phyloP scores from a whole-genome alignment of 2,329 filamentous ascomycete genomes.

The Ilyonectria destructans region DNA sequence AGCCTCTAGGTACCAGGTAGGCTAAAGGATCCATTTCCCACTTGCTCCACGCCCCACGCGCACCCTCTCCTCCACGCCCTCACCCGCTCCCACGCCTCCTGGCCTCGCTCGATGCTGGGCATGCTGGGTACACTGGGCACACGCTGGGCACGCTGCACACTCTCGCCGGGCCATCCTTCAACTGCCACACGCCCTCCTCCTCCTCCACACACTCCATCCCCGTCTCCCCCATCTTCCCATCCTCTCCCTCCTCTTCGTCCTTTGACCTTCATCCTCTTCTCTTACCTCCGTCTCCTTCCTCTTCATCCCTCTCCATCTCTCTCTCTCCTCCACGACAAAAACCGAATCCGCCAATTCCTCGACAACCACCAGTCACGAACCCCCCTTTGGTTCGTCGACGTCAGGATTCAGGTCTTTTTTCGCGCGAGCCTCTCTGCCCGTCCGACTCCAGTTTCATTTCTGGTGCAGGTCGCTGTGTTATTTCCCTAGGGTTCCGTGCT shows the following conservation, averaged over 20 bases:
- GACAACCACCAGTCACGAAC: constrained; percentile 56
- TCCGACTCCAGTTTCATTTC: constrained; percentile 49
- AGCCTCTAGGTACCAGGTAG: constrained; percentile 2
- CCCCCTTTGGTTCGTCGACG: constrained; percentile 51
- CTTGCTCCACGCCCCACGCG: constrained; percentile 24
- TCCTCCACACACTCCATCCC: constrained; percentile 50
- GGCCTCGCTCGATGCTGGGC: constrained; percentile 24
- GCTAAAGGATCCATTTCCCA: constrained; percentile 28
- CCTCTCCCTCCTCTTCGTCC: constrained; percentile 39
- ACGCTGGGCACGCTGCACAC: background rate
- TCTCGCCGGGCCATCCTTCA: constrained; percentile 42
- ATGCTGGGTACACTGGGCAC: background rate
- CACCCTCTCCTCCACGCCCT: background rate
- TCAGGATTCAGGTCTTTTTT: constrained; percentile 53
- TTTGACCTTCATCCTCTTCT: constrained; percentile 43
- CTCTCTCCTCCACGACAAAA: constrained; percentile 51
- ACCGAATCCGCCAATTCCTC: constrained; percentile 57
- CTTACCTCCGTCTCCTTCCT: constrained; percentile 41
- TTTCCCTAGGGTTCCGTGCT: constrained; percentile 36
- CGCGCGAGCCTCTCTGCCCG: constrained; percentile 50
- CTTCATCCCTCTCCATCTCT: constrained; percentile 37
- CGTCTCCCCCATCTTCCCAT: constrained; percentile 48
- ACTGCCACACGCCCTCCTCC: constrained; percentile 34
- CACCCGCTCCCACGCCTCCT: constrained; percentile 12
- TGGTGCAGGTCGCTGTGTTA: constrained; percentile 47